A percentile compares a stretch with the other conserved stretches of the same genome.
Evolutionary conservation across 768 basidiomycete species (phyloP).

Genomic region (Lyophyllum decastes): DNA sequence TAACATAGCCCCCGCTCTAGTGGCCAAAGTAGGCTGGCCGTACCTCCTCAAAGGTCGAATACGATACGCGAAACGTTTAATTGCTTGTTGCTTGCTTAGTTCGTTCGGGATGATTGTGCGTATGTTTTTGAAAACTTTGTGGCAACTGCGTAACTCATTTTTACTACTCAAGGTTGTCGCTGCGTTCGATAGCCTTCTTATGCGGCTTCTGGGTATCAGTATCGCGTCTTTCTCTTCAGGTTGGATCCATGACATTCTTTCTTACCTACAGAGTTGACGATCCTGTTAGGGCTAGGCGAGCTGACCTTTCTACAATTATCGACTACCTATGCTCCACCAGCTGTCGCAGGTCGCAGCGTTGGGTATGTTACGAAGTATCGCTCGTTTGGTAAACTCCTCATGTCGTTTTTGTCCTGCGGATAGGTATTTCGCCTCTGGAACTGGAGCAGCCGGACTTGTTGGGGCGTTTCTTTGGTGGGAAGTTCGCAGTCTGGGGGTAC

Average conservation of each 20-base stretch:
- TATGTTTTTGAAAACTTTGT: conserved; percentile 7
- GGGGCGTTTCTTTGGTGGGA: conserved; percentile 97
- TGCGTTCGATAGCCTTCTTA: conserved; percentile 58
- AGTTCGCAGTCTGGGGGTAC: conserved; percentile 81
- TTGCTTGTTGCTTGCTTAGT: conserved; percentile 75
- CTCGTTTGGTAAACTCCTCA: neutral
- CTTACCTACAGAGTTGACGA: neutral
- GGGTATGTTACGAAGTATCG: conserved; percentile 49
- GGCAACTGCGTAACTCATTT: neutral
- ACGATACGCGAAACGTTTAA: conserved; percentile 72
- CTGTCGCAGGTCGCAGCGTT: conserved; percentile 76
- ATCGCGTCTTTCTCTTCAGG: conserved; percentile 89
- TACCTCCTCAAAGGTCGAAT: conserved; percentile 87
- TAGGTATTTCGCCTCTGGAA: conserved; percentile 92
- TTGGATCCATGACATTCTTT: conserved; percentile 20
- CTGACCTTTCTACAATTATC: conserved; percentile 94
- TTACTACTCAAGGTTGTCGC: conserved; percentile 66
- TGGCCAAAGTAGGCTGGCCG: conserved; percentile 91
- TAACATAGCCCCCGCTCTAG: conserved; percentile 87
- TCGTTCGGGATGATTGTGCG: conserved; percentile 87
- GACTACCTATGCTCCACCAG: conserved; percentile 68
- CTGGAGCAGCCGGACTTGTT: conserved; percentile 90
- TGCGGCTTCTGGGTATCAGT: conserved; percentile 76
- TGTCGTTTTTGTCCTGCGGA: neutral
- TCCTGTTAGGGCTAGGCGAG: conserved; percentile 82